These are phyloP conservation scores for Picea engelmannii DNA, from an alignment of 83 land plant species.

Conservation along the genomic window DNA sequence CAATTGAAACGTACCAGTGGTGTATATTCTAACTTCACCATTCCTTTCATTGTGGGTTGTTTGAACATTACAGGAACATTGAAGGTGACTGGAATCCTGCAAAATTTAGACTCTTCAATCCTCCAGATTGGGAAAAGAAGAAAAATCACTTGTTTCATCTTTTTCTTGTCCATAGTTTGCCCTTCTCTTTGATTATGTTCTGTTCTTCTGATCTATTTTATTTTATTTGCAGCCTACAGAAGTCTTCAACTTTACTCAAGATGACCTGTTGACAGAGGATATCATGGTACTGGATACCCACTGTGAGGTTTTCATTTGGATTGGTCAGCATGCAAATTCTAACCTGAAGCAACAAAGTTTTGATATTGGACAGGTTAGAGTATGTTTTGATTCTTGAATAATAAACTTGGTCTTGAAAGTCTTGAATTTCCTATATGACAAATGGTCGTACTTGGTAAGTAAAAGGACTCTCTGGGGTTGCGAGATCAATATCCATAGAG, in stretches of 20 bases:
- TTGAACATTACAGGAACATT: constrained; percentile 10
- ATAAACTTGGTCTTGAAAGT: no score
- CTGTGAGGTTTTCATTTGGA: constrained; percentile 38
- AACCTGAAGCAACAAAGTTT: constrained; percentile 36
- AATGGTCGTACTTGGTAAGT: no score
- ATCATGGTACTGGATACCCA: constrained; percentile 45
- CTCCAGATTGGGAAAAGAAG: not conserved
- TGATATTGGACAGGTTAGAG: no score
- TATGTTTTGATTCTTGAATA: no score
- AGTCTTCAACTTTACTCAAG: constrained; percentile 47
- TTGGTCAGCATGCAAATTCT: constrained; percentile 38
- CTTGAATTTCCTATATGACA: no score
- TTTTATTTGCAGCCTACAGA: no score
- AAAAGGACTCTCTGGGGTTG: no score
- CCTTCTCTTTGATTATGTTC: no score
- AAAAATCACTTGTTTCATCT: not conserved
- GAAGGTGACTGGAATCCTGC: not conserved
- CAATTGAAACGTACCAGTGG: no score
- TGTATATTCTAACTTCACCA: not conserved
- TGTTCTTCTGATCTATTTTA: constrained; percentile 23
- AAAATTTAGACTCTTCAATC: no score
- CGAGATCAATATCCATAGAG: no score
- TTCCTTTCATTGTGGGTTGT: not conserved
- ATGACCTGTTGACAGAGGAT: constrained; percentile 54
- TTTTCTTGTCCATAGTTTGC: not conserved